Evolutionary conservation across 306 rosid species (phyloP), one percentile per base, ranked within the genome.

Genomic region (Amphicarpaea edgeworthii): DNA sequence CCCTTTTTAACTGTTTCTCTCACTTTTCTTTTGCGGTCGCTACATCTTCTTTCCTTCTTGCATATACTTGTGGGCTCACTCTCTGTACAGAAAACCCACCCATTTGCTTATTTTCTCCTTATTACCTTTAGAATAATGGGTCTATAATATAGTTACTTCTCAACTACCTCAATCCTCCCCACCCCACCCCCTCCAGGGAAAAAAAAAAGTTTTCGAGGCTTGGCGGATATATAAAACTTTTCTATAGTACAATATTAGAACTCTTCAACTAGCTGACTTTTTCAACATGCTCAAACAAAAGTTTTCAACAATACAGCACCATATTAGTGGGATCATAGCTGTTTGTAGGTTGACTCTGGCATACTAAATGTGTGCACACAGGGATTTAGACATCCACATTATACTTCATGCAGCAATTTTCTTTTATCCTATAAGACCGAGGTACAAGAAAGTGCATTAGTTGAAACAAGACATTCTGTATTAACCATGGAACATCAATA

Each of bases 261-360:
- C 68, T 38, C 23, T 42, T 15, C 55, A 62, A 30, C 5, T 43
- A 17, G 57, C 46, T 62, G 54, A 24, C 42, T 61, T 76, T 54
- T 38, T 23, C 26, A 54, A 51, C 46, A 41, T 60, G 28, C 12
- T 50, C 7, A 49, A 42, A 72, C 49, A 28, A 5, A 73, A 58
- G 55, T 20, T 53, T 21, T 50, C 23, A n/a, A 21, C 50, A 42
- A 57, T 9, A 73, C 8, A 53, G 23, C 32, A 78, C 64, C 50
- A 19, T 38, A 79, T 40, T 50, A 71, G 68, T 19, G 30, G 30
- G 51, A 72, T 64, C 68, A 64, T 30, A 64, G 63, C 6, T 50
- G 59, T 72, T 58, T 3, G 58, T 19, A 32, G 60, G 49, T 71
- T 19, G 51, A 64, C 28, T 10, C 30, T 32, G 1, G 45, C 61